A percentile compares a stretch with the other conserved stretches of the same genome.
Conservation (phyloP, 805 yeast genomes). For the Debaryomyces castellii region DNA sequence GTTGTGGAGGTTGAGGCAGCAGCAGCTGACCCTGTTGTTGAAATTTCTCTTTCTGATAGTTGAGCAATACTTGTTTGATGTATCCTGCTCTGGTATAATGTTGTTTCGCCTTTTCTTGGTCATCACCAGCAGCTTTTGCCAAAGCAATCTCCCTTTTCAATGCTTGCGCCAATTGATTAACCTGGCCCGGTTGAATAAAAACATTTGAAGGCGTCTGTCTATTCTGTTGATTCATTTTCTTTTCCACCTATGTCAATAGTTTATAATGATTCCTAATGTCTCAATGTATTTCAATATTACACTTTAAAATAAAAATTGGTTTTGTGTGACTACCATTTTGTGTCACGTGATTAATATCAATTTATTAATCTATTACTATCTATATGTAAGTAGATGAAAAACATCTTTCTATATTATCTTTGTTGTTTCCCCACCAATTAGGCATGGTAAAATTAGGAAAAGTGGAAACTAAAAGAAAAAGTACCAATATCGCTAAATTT, state of each 20-base stretch:
- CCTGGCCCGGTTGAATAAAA: conserved; percentile 48
- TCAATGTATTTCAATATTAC: too few relatives aligned
- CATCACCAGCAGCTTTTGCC: conserved; percentile 62
- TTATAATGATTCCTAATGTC: too few relatives aligned
- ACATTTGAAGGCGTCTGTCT: conserved; percentile 13
- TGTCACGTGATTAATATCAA: conserved; percentile 2
- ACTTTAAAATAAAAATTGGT: neutral
- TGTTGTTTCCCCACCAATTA: conserved; percentile 47
- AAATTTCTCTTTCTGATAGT: conserved; percentile 40
- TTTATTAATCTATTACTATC: neutral
- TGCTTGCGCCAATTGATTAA: conserved; percentile 59
- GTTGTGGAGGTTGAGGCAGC: conserved; percentile 4
- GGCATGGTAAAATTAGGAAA: conserved; percentile 24
- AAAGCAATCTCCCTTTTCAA: conserved; percentile 57
- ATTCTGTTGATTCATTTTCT: conserved; percentile 2
- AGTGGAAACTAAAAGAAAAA: conserved; percentile 31
- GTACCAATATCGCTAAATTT: conserved; percentile 34
- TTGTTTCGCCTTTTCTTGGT: conserved; percentile 60
- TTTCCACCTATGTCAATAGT: too few relatives aligned
- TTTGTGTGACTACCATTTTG: neutral
- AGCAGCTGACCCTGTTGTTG: conserved; percentile 18
- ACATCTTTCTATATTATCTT: conserved; percentile 38
- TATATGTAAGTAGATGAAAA: conserved; percentile 30
- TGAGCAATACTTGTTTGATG: conserved; percentile 59
- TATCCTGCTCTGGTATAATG: conserved; percentile 62